phyloP scores from a whole-genome alignment of 441 rosid genomes.

The Erodium trifolium region DNA sequence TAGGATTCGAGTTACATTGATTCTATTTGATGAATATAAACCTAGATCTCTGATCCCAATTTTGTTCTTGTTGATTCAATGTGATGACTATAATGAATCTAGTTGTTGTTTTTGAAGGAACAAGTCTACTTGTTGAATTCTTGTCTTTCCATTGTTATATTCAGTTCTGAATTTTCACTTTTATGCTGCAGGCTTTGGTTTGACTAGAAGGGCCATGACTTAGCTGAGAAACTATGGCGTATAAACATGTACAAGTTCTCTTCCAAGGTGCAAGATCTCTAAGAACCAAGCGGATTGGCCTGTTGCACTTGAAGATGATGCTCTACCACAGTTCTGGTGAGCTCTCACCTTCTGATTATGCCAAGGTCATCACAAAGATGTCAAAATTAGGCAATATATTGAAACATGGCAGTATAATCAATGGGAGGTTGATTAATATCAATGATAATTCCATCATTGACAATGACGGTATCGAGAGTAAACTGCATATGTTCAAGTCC shows the following conservation, averaged over 20 bases:
- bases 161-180: not conserved
- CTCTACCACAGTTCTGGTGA: conserved; percentile 37
- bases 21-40: not conserved
- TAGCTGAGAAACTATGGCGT: conserved; percentile 22
- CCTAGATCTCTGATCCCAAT: not conserved
- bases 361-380: conserved; percentile 39
- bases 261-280: conserved; percentile 18
- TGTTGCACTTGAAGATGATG: conserved; percentile 21
- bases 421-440: conserved; percentile 48
- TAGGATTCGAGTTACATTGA: not conserved
- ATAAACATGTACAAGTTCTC: conserved; percentile 17
- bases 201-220: not conserved
- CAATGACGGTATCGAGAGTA: conserved; percentile 32
- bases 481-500: conserved; percentile 55
- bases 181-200: not conserved
- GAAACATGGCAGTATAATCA: conserved; percentile 41
- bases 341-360: conserved; percentile 39
- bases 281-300: conserved; percentile 14
- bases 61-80: not conserved
- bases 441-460: conserved; percentile 37
- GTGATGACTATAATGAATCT: not conserved
- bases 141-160: not conserved
- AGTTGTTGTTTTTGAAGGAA: not conserved
- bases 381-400: conserved; percentile 36
- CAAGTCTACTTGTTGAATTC: too few relatives aligned